Conservation (phyloP, 2,329 filamentous ascomycete species). For the Colletotrichum euphorbiae region DNA sequence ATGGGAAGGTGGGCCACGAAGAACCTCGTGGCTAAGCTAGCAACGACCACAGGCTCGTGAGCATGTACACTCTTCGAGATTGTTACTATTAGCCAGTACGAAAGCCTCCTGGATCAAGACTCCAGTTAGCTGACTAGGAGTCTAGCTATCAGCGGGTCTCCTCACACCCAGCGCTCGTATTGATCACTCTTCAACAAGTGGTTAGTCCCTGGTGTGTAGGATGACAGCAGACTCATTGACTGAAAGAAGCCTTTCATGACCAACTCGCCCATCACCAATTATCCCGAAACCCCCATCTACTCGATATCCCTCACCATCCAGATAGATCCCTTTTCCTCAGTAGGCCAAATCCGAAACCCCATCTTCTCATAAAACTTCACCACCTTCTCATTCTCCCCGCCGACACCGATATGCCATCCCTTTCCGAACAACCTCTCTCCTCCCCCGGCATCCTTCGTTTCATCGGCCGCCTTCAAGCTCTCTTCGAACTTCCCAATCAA, state of each 20-base stretch:
- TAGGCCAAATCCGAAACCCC: conserved; percentile 55
- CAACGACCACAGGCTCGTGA: too few species aligned
- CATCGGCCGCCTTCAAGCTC: conserved; percentile 46
- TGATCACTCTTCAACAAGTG: too few species aligned
- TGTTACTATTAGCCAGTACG: too few species aligned
- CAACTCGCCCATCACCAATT: neutral
- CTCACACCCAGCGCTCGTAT: too few species aligned
- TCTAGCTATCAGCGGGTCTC: too few species aligned
- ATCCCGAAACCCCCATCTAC: neutral
- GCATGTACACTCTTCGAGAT: too few species aligned
- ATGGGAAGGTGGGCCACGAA: conserved; percentile 8
- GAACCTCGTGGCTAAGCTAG: neutral
- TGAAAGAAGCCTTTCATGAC: too few species aligned
- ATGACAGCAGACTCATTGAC: too few species aligned
- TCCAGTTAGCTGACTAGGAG: too few species aligned
- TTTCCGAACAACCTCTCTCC: conserved; percentile 44
- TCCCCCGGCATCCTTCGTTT: conserved; percentile 3
- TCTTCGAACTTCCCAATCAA: conserved; percentile 56
- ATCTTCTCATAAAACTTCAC: conserved; percentile 61
- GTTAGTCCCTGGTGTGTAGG: too few species aligned
- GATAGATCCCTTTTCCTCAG: conserved; percentile 50
- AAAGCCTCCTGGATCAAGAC: too few species aligned
- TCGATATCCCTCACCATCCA: conserved; percentile 57
- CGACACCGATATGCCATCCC: conserved; percentile 58
- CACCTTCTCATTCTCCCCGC: conserved; percentile 60